Conservation (phyloP, 495 filamentous ascomycete genomes). For the Neurospora sp. region DNA sequence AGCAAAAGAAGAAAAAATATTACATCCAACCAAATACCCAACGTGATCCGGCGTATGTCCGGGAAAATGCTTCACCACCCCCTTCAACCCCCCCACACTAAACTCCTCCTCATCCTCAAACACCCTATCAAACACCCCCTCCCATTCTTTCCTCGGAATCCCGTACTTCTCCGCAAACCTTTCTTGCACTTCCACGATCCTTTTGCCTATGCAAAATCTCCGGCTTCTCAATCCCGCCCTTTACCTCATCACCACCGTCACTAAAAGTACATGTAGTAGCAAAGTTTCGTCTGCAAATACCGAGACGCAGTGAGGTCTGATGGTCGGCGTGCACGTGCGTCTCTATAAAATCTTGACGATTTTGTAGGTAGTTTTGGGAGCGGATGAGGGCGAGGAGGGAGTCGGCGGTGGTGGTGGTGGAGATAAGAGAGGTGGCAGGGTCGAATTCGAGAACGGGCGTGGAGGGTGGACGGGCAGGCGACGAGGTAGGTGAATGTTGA, state of each 20-base stretch:
- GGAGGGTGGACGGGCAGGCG: slow-evolving; percentile 35
- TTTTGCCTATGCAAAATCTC: slow-evolving; percentile 42
- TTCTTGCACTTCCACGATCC: slow-evolving; percentile 42
- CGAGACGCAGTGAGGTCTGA: slow-evolving; percentile 37
- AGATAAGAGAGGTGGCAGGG: slow-evolving; percentile 33
- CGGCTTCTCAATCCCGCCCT: slow-evolving; percentile 10
- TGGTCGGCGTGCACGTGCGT: slow-evolving; percentile 57
- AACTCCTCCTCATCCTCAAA: slow-evolving; percentile 47
- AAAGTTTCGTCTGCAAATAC: slow-evolving; percentile 36
- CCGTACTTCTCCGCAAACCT: slow-evolving; percentile 40
- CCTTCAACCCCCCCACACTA: slow-evolving; percentile 36
- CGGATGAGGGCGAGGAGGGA: slow-evolving; percentile 30
- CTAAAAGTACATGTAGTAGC: too few species aligned
- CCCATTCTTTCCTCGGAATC: slow-evolving; percentile 29
- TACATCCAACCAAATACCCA: slow-evolving; percentile 46
- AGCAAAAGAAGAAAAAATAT: not conserved
- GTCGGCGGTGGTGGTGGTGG: slow-evolving; percentile 42
- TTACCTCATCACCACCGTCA: too few species aligned
- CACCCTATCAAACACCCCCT: slow-evolving; percentile 39
- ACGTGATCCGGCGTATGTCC: slow-evolving; percentile 55
- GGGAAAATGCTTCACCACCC: slow-evolving; percentile 42
- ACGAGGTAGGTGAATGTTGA: slow-evolving; percentile 57
- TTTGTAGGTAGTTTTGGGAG: slow-evolving; percentile 39
- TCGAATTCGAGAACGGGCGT: slow-evolving; percentile 50
- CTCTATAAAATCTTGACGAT: slow-evolving; percentile 44